Evolutionary conservation across 1,284 basidiomycete genomes (phyloP), one percentile per base, ranked within the genome.

Genomic region (Irpex rosettiformis): DNA sequence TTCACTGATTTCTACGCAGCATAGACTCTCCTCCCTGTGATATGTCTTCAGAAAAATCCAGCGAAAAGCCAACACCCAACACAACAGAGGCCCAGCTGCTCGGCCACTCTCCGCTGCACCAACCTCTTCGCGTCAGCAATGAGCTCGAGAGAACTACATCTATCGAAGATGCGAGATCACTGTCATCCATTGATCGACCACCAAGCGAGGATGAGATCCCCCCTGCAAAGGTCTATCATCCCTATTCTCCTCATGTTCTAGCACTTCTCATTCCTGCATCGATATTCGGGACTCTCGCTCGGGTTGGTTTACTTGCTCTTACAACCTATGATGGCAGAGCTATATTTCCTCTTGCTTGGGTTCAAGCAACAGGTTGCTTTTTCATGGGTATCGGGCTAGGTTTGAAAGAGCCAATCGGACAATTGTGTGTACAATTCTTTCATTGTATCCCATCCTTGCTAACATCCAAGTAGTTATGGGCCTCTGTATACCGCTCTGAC

Each of bases 401-500:
- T 3, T 70, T 88, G 64, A 93, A 89, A 72, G 82, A 85, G 51
- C 81, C 89, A 10, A 78, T 96, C 3, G 82, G 83, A 48, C 75
- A 78, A 67, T 88, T 89, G 94, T 96, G 69, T 72, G 90, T 80
- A n/a, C n/a, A 27, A 49, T 57, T 52, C 45, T 54, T 45, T 52
- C 11, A 11, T 21, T 37, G 33, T 37, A 58, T 58, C 40, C 30
- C 33, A 13, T 13, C 11, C 18, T 25, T 40, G 8, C 29, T 16
- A 3, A n/a, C 21, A 28, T 28, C 29, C 25, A 16, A 11, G 5
- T 65, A 96, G 94, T 63, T 95, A 96, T 73, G 86, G 86, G 0
- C 93, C 95, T 0, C 68, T 96, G 6, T 96, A 94, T 71, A 92
- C 90, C 3, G 94, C 92, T 43, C 72, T 96, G 18, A 93, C 94